Conservation (phyloP, 108 stramenopile species). For the Cyclotella sp. region DNA sequence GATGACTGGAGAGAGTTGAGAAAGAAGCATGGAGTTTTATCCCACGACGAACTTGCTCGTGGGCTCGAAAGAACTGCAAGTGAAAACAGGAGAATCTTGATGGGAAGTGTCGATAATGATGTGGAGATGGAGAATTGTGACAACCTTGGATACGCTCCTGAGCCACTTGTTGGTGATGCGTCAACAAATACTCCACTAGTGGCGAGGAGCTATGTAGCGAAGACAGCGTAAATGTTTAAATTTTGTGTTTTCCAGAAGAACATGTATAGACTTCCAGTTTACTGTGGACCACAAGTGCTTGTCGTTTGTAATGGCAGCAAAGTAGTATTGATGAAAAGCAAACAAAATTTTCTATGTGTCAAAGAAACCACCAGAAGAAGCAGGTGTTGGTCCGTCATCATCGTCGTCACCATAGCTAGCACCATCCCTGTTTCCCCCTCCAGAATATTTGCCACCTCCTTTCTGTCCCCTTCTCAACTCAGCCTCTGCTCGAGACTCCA, state of each 20-base stretch:
- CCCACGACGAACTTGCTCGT: conserved; percentile 26
- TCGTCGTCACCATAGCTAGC: conserved; percentile 40
- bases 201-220: conserved; percentile 3
- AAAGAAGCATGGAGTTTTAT: conserved; percentile 31
- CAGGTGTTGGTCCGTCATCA: conserved; percentile 34
- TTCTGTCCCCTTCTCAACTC: conserved; percentile 48
- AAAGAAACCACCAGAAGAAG: conserved; percentile 50
- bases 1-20: conserved; percentile 53
- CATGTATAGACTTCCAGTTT: background rate
- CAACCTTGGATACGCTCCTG: background rate
- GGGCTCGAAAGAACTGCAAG: conserved; percentile 23
- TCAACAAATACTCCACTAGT: background rate
- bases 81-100: conserved; percentile 22
- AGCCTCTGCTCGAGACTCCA: conserved; percentile 80
- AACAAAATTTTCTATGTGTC: background rate
- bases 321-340: background rate
- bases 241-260: background rate
- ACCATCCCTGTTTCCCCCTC: conserved; percentile 27
- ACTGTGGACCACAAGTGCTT: background rate
- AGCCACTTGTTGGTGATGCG: background rate
- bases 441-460: conserved; percentile 14
- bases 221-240: background rate
- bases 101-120: background rate
- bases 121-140: conserved; percentile 8
- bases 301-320: background rate